phyloP scores from a whole-genome alignment of 2,329 filamentous ascomycete species.

The Aspergillus proliferans region DNA sequence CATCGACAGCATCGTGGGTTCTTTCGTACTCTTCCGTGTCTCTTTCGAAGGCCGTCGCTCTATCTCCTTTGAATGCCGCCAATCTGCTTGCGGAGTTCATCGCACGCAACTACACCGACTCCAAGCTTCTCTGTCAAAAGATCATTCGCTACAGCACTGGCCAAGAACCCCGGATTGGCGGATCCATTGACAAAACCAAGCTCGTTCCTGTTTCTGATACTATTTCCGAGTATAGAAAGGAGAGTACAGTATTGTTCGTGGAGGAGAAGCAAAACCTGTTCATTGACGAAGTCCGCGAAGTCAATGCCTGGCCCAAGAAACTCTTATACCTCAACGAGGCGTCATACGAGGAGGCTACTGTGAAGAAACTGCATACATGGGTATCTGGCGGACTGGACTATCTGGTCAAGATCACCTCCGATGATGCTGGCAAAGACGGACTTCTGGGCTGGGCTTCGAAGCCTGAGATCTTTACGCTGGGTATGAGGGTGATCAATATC shows the following conservation, averaged over 20 bases:
- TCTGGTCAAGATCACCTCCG: conserved; percentile 20
- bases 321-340: conserved; percentile 32
- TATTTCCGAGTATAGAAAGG: conserved; percentile 30
- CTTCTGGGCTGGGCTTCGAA: conserved; percentile 68
- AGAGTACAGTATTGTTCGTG: conserved; percentile 59
- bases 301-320: conserved; percentile 58
- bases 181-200: conserved; percentile 7
- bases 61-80: conserved; percentile 47
- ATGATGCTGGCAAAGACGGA: conserved; percentile 48
- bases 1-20: conserved; percentile 31
- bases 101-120: conserved; percentile 25
- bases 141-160: conserved; percentile 36
- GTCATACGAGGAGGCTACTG: conserved; percentile 16
- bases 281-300: conserved; percentile 72
- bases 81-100: conserved; percentile 35
- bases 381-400: conserved; percentile 26
- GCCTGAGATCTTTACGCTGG: conserved; percentile 55
- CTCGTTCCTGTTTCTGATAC: conserved; percentile 20
- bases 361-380: conserved; percentile 24
- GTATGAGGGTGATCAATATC: conserved; percentile 33
- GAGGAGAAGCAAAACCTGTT: conserved; percentile 95
- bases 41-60: conserved; percentile 21
- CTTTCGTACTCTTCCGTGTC: conserved; percentile 29
- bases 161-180: conserved; percentile 20
- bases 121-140: conserved; percentile 27